Evolutionary conservation across 257 asterid species (phyloP), one percentile per base, ranked within the genome.

Genomic region (Ilex aquifolium): DNA sequence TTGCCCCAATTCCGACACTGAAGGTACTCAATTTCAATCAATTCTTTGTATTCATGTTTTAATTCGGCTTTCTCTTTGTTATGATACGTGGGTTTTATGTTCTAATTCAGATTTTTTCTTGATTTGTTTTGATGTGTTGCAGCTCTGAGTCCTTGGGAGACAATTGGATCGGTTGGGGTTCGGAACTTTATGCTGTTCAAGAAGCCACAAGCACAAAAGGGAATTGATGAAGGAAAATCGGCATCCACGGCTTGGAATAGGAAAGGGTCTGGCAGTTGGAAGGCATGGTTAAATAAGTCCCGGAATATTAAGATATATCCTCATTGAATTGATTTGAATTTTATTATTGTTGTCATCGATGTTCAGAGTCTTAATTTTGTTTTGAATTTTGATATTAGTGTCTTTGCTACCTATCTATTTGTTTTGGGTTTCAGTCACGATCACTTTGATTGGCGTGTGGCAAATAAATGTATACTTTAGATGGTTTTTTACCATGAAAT

Each of bases 1-100:
- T 44, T 77, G 72, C 42, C 79, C 83, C 0, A 40, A 60, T 39
- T 66, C 67, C 3, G 77, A 70, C 31, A 63, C 74, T 29, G 74
- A 76, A 36, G 80, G 80, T 75, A 66, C 10, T 65, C 5, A 8
- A 0, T 61, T 30, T 51, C 42, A 16, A 53, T 44, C 56, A 54
- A 55, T 53, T 60, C 4, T 46, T 36, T 36, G 42, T 12, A 42
- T 42, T 42, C 48, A 50, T 9, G 6, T 50, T 5, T 50, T 50
- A 6, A 10, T 6, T 50, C 16, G 5, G 13, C 13, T 14, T 50
- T 13, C 13, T 50, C 56, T 50, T n/a, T 21, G 27, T 21, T 21
- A 21, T 21, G 27, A 21, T 21, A 21, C 27, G 27, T 14, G 8
- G 56, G 17, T 50, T 50, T 50, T 6, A 12, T 15, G 14, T 49